A percentile compares a stretch with the other conserved stretches of the same genome.
Evolutionary conservation across 2,329 filamentous ascomycete genomes (phyloP).

Genomic region (Colletotrichum sp.): DNA sequence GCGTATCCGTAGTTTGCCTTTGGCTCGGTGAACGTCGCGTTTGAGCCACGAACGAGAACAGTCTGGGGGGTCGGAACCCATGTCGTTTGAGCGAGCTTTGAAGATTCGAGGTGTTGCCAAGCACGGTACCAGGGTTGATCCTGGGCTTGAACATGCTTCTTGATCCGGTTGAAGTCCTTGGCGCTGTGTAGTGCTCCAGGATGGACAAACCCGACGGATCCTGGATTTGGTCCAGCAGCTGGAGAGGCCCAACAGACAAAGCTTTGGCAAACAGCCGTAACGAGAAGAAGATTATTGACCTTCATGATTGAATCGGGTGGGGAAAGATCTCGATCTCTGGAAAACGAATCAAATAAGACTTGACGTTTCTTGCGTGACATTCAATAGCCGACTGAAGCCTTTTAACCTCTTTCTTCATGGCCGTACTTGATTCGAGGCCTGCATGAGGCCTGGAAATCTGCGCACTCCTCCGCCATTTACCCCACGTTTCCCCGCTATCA

Average conservation of each 20-base stretch:
- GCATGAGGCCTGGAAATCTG: too few relatives aligned
- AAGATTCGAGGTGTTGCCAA: not conserved
- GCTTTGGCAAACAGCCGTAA: not conserved
- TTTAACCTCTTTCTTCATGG: not conserved
- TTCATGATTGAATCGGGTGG: too few relatives aligned
- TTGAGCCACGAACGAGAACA: not conserved
- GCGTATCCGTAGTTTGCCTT: not conserved
- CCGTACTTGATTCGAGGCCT: fast-evolving
- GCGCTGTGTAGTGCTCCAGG: not conserved
- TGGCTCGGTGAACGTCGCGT: not conserved
- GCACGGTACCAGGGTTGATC: not conserved
- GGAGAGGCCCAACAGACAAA: not conserved
- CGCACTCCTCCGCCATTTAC: not conserved
- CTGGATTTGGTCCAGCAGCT: not conserved
- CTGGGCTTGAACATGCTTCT: not conserved
- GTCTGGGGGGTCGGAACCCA: not conserved
- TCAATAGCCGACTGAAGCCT: not conserved
- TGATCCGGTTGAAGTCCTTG: not conserved
- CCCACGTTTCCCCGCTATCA: not conserved
- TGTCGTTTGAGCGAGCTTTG: not conserved
- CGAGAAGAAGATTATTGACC: fast-evolving
- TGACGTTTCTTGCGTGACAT: not conserved
- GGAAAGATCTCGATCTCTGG: too few relatives aligned
- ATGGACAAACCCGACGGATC: not conserved
- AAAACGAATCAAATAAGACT: not conserved